Conservation (phyloP, 1,284 basidiomycete genomes). For the Veloporphyrellus conicus region DNA sequence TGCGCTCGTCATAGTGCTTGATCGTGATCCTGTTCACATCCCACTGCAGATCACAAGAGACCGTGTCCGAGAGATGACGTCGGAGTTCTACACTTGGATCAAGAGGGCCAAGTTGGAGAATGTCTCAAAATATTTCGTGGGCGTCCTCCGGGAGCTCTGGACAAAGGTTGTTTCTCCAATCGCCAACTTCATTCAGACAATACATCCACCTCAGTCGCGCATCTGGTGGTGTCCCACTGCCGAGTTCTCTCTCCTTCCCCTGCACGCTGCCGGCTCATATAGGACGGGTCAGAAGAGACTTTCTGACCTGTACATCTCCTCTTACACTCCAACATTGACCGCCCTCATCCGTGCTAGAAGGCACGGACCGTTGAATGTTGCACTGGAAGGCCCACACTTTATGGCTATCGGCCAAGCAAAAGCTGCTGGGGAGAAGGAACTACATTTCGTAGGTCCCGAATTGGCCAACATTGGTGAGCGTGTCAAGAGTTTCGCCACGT, state of each 20-base stretch:
- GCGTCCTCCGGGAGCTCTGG: not conserved
- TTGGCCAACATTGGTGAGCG: not conserved
- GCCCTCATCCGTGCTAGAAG: not conserved
- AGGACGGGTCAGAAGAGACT: no score
- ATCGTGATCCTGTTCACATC: no score
- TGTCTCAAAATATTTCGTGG: not conserved
- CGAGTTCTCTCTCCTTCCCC: no score
- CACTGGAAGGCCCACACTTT: not conserved
- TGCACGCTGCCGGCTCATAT: no score
- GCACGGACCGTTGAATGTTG: not conserved
- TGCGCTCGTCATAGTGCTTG: no score
- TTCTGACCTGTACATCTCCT: no score
- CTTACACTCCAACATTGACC: no score
- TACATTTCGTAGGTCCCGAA: not conserved
- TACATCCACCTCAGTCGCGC: not conserved
- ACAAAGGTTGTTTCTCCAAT: not conserved
- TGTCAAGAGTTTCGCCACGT: not conserved
- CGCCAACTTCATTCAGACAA: not conserved
- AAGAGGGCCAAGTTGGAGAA: no score
- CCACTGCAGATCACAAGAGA: no score
- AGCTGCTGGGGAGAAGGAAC: not conserved
- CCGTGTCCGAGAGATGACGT: no score
- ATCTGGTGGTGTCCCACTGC: no score
- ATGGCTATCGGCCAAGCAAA: not conserved
- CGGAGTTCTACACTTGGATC: no score